phyloP scores from a whole-genome alignment of 2,329 filamentous ascomycete species.

The Scytalidium lignicola region DNA sequence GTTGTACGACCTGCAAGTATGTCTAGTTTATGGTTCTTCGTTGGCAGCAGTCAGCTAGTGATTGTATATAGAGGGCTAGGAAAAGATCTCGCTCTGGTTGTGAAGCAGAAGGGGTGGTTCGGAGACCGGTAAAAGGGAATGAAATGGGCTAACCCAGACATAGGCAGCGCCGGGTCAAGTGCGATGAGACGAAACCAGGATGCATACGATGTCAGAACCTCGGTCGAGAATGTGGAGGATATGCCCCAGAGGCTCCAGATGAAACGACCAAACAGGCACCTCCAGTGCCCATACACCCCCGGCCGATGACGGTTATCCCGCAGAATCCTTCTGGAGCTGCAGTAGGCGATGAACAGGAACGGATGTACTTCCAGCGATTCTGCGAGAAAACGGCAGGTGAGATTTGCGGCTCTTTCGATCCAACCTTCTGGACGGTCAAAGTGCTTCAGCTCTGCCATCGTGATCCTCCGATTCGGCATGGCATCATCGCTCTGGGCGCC shows the following conservation, averaged over 20 bases:
- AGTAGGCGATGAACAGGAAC: constrained; percentile 20
- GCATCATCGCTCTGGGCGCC: constrained; percentile 25
- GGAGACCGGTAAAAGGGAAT: neutral
- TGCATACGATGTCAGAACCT: constrained; percentile 28
- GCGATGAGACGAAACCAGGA: constrained; percentile 28
- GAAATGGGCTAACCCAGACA: neutral
- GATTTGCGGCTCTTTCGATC: constrained; percentile 25
- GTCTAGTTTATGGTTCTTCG: constrained; percentile 7
- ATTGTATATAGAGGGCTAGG: neutral
- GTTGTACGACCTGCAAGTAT: constrained; percentile 30
- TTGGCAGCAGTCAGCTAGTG: neutral
- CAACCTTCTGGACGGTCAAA: constrained; percentile 27
- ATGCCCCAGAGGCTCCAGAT: constrained; percentile 22
- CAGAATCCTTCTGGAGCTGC: constrained; percentile 24
- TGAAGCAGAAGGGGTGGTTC: neutral
- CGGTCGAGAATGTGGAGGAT: constrained; percentile 28
- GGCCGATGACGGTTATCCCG: constrained; percentile 24
- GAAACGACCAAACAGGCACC: constrained; percentile 20
- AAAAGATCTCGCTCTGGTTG: neutral
- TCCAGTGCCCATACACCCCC: constrained; percentile 24
- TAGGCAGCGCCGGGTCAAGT: constrained; percentile 29
- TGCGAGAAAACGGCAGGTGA: constrained; percentile 27
- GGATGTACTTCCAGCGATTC: constrained; percentile 27
- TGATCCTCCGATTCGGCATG: constrained; percentile 25
- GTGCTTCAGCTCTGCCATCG: constrained; percentile 26